phyloP scores from a whole-genome alignment of 768 basidiomycete species.

The Pulveroboletus sp. region DNA sequence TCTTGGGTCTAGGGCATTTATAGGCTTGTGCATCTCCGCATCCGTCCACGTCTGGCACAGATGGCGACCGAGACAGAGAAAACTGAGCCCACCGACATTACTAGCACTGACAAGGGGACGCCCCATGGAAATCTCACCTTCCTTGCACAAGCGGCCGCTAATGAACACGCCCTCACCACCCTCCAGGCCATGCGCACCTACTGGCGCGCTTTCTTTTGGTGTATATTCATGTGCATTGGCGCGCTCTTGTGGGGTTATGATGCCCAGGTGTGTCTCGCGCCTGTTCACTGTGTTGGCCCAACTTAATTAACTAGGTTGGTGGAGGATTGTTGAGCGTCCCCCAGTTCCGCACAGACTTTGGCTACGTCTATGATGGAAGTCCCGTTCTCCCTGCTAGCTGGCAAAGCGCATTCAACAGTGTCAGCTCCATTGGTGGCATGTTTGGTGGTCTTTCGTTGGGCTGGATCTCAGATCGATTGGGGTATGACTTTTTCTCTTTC shows the following conservation, averaged over 20 bases:
- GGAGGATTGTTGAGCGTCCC: constrained; percentile 22
- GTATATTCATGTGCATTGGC: constrained; percentile 22
- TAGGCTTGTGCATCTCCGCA: neutral
- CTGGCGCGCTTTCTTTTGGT: constrained; percentile 27
- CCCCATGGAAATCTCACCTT: constrained; percentile 13
- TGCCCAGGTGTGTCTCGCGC: constrained; percentile 17
- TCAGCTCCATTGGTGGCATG: constrained; percentile 25
- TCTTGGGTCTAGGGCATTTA: neutral
- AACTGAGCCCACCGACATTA: neutral
- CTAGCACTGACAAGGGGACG: constrained; percentile 8
- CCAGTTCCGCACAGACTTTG: constrained; percentile 27
- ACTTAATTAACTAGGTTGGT: constrained; percentile 9
- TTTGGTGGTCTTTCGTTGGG: constrained; percentile 25
- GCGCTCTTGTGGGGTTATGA: constrained; percentile 28
- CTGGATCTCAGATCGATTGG: constrained; percentile 20
- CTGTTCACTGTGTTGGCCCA: neutral
- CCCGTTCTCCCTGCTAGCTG: constrained; percentile 24
- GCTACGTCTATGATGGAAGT: constrained; percentile 3
- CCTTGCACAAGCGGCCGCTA: constrained; percentile 21
- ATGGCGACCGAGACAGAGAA: constrained; percentile 21
- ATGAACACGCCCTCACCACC: constrained; percentile 18
- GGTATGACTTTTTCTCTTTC: constrained; percentile 3
- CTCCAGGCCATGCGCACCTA: constrained; percentile 20
- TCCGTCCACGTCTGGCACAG: neutral
- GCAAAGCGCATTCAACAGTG: constrained; percentile 28